These are phyloP conservation scores for Truncatella angustata DNA, from an alignment of 2,329 filamentous ascomycete genomes.

Conservation along the genomic window DNA sequence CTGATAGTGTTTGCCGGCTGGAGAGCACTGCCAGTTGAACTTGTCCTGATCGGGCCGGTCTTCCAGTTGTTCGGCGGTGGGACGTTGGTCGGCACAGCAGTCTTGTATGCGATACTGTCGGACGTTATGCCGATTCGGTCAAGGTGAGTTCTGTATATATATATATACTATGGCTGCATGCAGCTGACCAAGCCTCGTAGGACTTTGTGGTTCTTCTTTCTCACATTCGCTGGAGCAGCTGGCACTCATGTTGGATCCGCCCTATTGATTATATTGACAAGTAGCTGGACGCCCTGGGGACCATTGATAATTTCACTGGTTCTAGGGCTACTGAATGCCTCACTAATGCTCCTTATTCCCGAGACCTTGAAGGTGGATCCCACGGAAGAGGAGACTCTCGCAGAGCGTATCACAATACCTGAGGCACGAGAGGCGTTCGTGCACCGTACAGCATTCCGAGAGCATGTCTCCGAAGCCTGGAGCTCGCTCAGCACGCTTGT, in stretches of 20 bases:
- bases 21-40: slow-evolving; percentile 7
- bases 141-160: slow-evolving; percentile 1
- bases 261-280: slow-evolving; percentile 12
- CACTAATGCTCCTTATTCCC: slow-evolving; percentile 14
- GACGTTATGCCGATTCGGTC: slow-evolving; percentile 11
- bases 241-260: slow-evolving; percentile 13
- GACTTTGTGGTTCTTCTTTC: slow-evolving; percentile 15
- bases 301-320: slow-evolving; percentile 11
- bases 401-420: slow-evolving; percentile 1
- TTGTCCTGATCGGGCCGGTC: slow-evolving; percentile 8
- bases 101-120: slow-evolving; percentile 12
- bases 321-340: slow-evolving; percentile 9
- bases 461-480: background rate
- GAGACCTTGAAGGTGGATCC: slow-evolving; percentile 10
- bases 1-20: slow-evolving; percentile 9
- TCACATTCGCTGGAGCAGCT: slow-evolving; percentile 15
- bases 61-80: slow-evolving; percentile 12
- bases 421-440: slow-evolving; percentile 3
- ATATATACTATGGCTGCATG: background rate
- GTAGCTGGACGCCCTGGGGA: slow-evolving; percentile 14
- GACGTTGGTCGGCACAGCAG: slow-evolving; percentile 6
- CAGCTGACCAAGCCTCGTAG: background rate
- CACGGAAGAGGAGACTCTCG: background rate
- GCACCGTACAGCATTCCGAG: background rate
- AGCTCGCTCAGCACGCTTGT: background rate